Base-by-base conservation (phyloP, 768 basidiomycete species). In the Boletellus ananas region DNA sequence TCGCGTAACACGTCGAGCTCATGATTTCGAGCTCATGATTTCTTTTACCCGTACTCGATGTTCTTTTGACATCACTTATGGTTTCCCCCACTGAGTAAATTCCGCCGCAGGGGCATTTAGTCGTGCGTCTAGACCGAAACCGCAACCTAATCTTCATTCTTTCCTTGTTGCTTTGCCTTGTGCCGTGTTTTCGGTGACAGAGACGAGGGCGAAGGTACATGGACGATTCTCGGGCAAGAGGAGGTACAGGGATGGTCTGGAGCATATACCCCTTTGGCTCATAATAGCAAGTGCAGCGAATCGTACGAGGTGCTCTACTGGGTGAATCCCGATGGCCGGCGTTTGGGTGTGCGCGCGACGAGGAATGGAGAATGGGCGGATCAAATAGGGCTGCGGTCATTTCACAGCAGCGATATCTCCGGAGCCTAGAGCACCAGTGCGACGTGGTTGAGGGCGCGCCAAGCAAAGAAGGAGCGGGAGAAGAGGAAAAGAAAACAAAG, bases 321-420 rank as follows among this genome's bases (percentile, higher is more conserved):
- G 50, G 54, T 37, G 52, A 55, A 51, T 53, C 49, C 10, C 29
- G 29, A 29, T 29, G 29, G 29, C 29, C 23, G 6, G 11, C 6
- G 25, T 25, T 18, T 7, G 6, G 36, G 29, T 11, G 29, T 29
- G 29, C 29, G 29, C 29, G 29, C 29, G 29, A 9, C 29, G 29
- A 25, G 23, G 4, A 25, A 25, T 25, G 23, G 23, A 25, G 23
- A 25, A 45, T 29, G 18, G 37, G 37, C 42, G 17, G 45, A 47
- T 47, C 42, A 21, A 40, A 27, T 14, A 11, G 12, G 25, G 18
- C 1, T 17, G 39, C 16, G 17, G 29, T 10, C 33, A 3, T 37
- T 41, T 59, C 34, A 72, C 31, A 62, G 65, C 45, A 79, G 61
- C 21, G 74, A 72, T 40, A 76, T 63, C 57, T 79, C 77, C 33